Conservation (phyloP, 345 rosid species). For the Eucalyptus coolabah region DNA sequence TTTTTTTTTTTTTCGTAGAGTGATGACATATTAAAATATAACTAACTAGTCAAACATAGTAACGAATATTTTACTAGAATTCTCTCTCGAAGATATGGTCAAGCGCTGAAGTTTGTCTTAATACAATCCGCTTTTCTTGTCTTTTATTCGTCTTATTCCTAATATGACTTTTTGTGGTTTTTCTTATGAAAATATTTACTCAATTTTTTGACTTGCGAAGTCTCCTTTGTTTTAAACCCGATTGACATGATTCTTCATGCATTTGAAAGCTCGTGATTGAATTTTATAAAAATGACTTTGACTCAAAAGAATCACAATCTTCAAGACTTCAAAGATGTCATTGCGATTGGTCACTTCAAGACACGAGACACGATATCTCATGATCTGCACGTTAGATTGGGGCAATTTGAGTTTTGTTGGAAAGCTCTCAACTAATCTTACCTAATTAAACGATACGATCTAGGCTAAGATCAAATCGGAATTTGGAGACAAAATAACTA, state of each 20-base stretch:
- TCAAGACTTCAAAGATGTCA: neutral
- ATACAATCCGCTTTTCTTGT: neutral
- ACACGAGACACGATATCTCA: neutral
- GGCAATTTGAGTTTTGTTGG: neutral
- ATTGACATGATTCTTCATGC: neutral
- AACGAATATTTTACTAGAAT: neutral
- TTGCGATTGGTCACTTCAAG: neutral
- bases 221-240: neutral
- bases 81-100: neutral
- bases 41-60: neutral
- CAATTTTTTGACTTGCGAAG: neutral
- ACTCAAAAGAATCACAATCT: neutral
- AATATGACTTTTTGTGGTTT: neutral
- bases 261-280: neutral
- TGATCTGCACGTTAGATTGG: neutral
- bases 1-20: neutral
- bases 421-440: neutral
- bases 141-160: neutral
- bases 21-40: neutral
- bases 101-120: neutral
- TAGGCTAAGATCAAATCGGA: neutral
- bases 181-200: neutral
- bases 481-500: neutral
- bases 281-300: neutral
- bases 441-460: neutral